Conservation (phyloP, 768 basidiomycete species). For the Grammothele lineata region DNA sequence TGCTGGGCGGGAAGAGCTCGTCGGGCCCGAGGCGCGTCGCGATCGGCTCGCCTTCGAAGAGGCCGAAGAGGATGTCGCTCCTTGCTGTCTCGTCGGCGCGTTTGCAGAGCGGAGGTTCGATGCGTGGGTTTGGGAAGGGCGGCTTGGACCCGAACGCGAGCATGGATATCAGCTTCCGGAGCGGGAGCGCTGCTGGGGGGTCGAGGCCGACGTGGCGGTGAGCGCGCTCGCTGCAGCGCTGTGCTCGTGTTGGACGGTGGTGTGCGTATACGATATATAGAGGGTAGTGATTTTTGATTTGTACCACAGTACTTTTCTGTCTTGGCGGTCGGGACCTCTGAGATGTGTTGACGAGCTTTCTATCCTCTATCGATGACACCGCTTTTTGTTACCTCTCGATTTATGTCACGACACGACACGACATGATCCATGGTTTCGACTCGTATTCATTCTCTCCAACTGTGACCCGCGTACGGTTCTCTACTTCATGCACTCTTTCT, state of each 20-base stretch:
- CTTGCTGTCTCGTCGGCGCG: constrained; percentile 30
- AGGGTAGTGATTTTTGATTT: not conserved
- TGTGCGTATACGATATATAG: not conserved
- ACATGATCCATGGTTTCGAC: not conserved
- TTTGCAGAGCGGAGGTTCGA: too few relatives aligned
- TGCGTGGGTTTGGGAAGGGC: too few relatives aligned
- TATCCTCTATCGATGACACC: too few relatives aligned
- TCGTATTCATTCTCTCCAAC: too few relatives aligned
- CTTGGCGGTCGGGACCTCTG: constrained; percentile 8
- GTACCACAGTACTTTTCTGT: constrained; percentile 9
- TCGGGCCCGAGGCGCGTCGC: constrained; percentile 38
- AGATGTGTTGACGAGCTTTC: not conserved
- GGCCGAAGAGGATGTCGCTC: constrained; percentile 54
- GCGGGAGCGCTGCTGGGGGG: constrained; percentile 23
- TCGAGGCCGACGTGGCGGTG: constrained; percentile 58
- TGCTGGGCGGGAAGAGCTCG: constrained; percentile 12
- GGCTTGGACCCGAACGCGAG: constrained; percentile 35
- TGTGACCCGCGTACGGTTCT: too few relatives aligned
- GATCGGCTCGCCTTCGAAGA: constrained; percentile 52
- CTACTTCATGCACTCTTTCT: too few relatives aligned
- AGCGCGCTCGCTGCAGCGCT: too few relatives aligned
- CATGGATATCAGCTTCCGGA: constrained; percentile 45
- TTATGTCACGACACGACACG: constrained; percentile 16
- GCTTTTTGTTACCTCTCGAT: not conserved
- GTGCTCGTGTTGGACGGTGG: not conserved